Conservation (phyloP, 495 filamentous ascomycete species). For the Zalerion maritima region DNA sequence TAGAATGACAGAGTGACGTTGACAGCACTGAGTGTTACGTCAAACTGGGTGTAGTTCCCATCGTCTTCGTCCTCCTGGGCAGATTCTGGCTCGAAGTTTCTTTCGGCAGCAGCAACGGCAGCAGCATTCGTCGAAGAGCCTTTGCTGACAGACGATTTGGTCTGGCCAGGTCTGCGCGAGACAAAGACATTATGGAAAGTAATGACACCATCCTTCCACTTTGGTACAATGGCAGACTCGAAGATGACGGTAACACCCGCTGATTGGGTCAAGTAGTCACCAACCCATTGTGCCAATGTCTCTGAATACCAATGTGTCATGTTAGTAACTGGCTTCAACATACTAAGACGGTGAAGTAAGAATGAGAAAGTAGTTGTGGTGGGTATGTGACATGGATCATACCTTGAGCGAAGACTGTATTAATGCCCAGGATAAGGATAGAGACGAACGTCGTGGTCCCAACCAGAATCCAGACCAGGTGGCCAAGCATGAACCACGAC, state of each 20-base stretch:
- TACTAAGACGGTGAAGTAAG: too few species aligned
- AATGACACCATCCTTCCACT: constrained; percentile 87
- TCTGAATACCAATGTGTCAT: constrained; percentile 32
- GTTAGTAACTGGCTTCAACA: constrained; percentile 1
- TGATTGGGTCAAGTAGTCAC: constrained; percentile 88
- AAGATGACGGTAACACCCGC: constrained; percentile 94
- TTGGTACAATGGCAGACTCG: constrained; percentile 92
- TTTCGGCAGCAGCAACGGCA: constrained; percentile 68
- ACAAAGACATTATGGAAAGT: constrained; percentile 96
- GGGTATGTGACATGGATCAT: constrained; percentile 8
- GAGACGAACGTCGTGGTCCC: constrained; percentile 98
- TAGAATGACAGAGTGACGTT: constrained; percentile 95
- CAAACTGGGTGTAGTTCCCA: constrained; percentile 94
- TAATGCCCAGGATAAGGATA: constrained; percentile 72
- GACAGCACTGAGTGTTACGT: constrained; percentile 84
- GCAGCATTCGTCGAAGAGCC: constrained; percentile 77
- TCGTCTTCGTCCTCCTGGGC: constrained; percentile 54
- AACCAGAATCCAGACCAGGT: constrained; percentile 84
- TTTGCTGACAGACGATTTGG: constrained; percentile 69
- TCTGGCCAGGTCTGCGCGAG: constrained; percentile 74
- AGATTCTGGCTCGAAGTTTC: constrained; percentile 27
- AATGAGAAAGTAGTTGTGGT: not conserved
- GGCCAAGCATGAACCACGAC: constrained; percentile 87
- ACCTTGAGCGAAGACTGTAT: constrained; percentile 94
- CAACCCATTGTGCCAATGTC: constrained; percentile 82